These are phyloP conservation scores for Leptographium flavum DNA, from an alignment of 2,329 filamentous ascomycete species.

Conservation along the genomic window DNA sequence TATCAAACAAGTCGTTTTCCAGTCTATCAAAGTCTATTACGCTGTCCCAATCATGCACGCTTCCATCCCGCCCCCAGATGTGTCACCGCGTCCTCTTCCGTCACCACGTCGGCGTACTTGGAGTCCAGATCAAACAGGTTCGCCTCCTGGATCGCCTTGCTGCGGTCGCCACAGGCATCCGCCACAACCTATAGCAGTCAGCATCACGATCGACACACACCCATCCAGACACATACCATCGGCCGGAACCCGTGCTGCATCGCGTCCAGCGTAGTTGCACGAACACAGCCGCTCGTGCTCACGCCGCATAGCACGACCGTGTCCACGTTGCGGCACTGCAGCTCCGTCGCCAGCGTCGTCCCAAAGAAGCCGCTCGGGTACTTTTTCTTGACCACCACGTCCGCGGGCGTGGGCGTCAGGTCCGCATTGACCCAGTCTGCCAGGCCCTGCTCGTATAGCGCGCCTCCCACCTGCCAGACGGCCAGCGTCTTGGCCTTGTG, in stretches of 20 bases:
- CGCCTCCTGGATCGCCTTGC: constrained; percentile 26
- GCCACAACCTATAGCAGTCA: constrained; percentile 23
- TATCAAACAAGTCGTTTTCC: too few relatives aligned
- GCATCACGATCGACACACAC: neutral
- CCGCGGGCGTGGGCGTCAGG: constrained; percentile 20
- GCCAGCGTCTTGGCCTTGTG: constrained; percentile 25
- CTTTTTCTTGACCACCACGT: constrained; percentile 26
- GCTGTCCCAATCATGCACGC: neutral
- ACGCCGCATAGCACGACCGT: constrained; percentile 31
- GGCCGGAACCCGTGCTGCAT: constrained; percentile 30
- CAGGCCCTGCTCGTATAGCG: constrained; percentile 17
- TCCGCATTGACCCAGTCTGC: constrained; percentile 22
- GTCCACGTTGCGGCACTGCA: constrained; percentile 24
- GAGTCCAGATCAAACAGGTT: constrained; percentile 21
- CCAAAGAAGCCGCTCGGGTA: constrained; percentile 31
- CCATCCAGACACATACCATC: constrained; percentile 19
- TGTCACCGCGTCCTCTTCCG: constrained; percentile 24
- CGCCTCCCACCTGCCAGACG: constrained; percentile 25
- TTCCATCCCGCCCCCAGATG: constrained; percentile 23
- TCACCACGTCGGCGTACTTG: constrained; percentile 31
- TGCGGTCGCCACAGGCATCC: constrained; percentile 29
- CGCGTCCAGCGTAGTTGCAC: constrained; percentile 28
- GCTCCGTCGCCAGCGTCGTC: constrained; percentile 27
- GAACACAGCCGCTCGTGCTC: constrained; percentile 29
- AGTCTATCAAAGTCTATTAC: too few relatives aligned